Evolutionary conservation across 345 rosid genomes (phyloP), one percentile per base, ranked within the genome.

Genomic region (Ailanthus altissimus): DNA sequence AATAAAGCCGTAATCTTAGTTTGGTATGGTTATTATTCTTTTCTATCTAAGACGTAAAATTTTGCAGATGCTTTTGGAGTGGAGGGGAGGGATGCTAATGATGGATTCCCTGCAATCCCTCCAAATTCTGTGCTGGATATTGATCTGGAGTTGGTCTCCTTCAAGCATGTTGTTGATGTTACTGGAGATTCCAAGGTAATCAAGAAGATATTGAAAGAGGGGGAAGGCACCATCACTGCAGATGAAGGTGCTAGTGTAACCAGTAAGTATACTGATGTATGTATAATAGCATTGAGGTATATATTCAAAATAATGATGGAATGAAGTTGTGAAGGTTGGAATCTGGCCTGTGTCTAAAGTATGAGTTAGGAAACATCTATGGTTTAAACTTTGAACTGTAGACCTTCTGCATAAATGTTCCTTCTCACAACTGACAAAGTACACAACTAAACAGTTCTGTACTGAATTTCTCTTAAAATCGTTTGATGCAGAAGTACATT

Each of bases 181-280:
- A 75, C 81, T 5, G 89, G 89, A 14, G 90, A 90, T 75, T 79
- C 79, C 60, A 86, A 87, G 83, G 90, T 89, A 43, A 65, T 87
- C 38, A 90, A 90, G 81, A 90, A 88, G 83, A 85, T 90, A 45
- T 47, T 90, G 78, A 87, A 76, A 56, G 89, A 86, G 74, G 92
- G 94, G 75, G 87, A 89, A 77, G 89, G 84, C 32, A 67, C 79
- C 70, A 2, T 57, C 77, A 75, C 77, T 32, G 88, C 91, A 64
- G 73, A 84, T 78, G 94, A 90, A 70, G 91, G 91, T 66, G 90
- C 94, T 36, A 64, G 78, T 32, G 88, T 88, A 32, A 85, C 85
- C 63, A 64, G 94, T 90, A 83, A 84, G 90, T 82, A 51, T 13
- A 54, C 25, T 13, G 10, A 47, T 58, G 40, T 58, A 70, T 12